Evolutionary conservation across 176 grass and related monocot species (phyloP), one percentile per base, ranked within the genome.

Genomic region (Aegilops tauschii): DNA sequence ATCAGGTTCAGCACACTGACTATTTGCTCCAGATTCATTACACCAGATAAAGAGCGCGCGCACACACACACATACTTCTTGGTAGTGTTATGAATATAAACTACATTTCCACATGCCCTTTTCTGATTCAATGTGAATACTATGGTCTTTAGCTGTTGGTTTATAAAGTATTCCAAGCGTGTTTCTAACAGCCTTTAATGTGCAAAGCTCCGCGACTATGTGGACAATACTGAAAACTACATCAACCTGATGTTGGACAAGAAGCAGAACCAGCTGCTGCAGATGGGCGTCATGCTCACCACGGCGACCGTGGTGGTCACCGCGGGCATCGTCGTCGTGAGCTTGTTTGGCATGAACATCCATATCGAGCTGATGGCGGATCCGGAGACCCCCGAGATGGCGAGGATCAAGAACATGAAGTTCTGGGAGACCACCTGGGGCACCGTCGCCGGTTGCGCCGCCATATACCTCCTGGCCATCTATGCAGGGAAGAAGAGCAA

Each of bases 171-270:
- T 75, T 75, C 6, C 13, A 75, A 17, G 3, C 27, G 2, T 50
- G 73, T 76, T 50, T 31, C 30, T 76, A 52, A 76, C 73, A 69
- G 32, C 31, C 66, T 78, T 20, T 42, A 79, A 83, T 86, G 69
- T 4, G 39, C 21, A 67, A 86, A 95, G 95, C 80, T 98, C 62
- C 89, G 90, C 4, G 95, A 98, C 67, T 95, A 98, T 18, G 93
- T 95, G 66, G 93, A 95, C 40, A 86, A 92, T 59, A 98, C 95
- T 0, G 93, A 98, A 31, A 91, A 93, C 63, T 98, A 98, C 59
- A 93, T 98, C 76, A 87, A 97, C 82, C 87, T 97, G 59, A 97
- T 97, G 95, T 71, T 97, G 65, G 91, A 97, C 59, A 87, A 95
- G 72, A 95, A 97, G 76, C 95, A 97, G 76, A 95, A 93, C 81